These are phyloP conservation scores for Chamaecrista fasciculata DNA, from an alignment of 306 rosid species.

Conservation along the genomic window DNA sequence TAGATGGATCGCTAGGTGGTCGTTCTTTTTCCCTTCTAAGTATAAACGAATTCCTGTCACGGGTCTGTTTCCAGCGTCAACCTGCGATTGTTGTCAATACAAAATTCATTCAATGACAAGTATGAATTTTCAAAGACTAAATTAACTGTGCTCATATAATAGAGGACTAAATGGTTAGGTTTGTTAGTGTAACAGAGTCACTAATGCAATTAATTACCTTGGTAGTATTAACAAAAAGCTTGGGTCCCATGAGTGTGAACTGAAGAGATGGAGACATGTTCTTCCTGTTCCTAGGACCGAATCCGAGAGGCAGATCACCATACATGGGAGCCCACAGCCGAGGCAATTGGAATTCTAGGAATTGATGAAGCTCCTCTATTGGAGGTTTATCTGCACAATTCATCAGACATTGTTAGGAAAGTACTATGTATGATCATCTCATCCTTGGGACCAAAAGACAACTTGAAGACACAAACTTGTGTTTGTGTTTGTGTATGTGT, in stretches of 20 bases:
- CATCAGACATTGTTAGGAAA: background rate
- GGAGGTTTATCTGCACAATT: slow-evolving; percentile 77
- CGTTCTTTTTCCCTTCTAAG: slow-evolving; percentile 74
- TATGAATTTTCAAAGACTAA: too few relatives aligned
- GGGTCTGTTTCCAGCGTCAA: slow-evolving; percentile 68
- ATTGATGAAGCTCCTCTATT: slow-evolving; percentile 86
- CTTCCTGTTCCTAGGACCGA: slow-evolving; percentile 51
- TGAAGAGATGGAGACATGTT: slow-evolving; percentile 69
- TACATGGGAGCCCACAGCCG: slow-evolving; percentile 95
- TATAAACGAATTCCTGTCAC: slow-evolving; percentile 84
- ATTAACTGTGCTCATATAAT: too few relatives aligned
- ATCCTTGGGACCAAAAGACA: background rate
- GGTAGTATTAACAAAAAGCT: slow-evolving; percentile 78
- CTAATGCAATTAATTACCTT: slow-evolving; percentile 56
- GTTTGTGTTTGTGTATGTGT: too few relatives aligned
- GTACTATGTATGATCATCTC: background rate
- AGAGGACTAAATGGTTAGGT: too few relatives aligned
- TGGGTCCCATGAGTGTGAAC: slow-evolving; percentile 84
- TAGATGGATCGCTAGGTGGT: slow-evolving; percentile 83
- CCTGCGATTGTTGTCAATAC: slow-evolving; percentile 48
- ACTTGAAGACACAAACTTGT: background rate
- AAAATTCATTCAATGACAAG: too few relatives aligned
- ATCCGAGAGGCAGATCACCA: slow-evolving; percentile 74
- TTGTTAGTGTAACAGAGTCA: too few relatives aligned
- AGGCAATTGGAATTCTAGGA: slow-evolving; percentile 87